Evolutionary conservation across 2,329 filamentous ascomycete species (phyloP).

Genomic region (Calonectria ilicicola): DNA sequence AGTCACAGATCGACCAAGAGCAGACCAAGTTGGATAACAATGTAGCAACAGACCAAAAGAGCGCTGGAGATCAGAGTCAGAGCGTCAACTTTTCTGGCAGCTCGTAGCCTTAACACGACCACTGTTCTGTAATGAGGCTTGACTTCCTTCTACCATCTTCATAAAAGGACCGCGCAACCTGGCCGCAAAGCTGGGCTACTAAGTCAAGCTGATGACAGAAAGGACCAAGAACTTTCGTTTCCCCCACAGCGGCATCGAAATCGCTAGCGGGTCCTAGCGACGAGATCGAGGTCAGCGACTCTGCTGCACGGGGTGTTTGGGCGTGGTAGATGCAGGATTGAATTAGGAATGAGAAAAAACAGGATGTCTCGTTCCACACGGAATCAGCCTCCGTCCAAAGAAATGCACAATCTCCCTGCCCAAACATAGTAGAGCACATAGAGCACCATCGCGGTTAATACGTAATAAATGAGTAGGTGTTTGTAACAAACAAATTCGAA

Average conservation of each 20-base stretch:
- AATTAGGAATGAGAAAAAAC: neutral
- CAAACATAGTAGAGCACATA: neutral
- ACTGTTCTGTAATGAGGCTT: too few relatives aligned
- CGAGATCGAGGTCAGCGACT: too few relatives aligned
- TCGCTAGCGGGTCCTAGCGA: neutral
- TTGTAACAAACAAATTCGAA: too few relatives aligned
- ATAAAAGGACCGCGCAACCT: neutral
- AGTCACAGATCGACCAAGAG: conserved; percentile 58
- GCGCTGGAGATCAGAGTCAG: conserved; percentile 50
- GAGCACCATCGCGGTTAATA: too few relatives aligned
- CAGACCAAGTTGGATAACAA: conserved; percentile 66
- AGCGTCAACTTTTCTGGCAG: conserved; percentile 48
- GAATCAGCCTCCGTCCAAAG: too few relatives aligned
- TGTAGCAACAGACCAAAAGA: conserved; percentile 53
- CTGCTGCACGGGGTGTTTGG: neutral
- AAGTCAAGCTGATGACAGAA: neutral
- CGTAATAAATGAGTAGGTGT: too few relatives aligned
- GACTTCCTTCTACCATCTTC: neutral
- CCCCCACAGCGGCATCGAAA: neutral
- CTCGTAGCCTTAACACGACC: conserved; percentile 10
- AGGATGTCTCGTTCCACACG: neutral
- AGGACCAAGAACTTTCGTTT: too few relatives aligned
- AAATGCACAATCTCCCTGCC: neutral
- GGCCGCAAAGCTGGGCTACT: too few relatives aligned
- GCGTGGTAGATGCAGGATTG: neutral